Base-by-base conservation (phyloP, 1,284 basidiomycete species). In the Cryptococcus maquisensis region DNA sequence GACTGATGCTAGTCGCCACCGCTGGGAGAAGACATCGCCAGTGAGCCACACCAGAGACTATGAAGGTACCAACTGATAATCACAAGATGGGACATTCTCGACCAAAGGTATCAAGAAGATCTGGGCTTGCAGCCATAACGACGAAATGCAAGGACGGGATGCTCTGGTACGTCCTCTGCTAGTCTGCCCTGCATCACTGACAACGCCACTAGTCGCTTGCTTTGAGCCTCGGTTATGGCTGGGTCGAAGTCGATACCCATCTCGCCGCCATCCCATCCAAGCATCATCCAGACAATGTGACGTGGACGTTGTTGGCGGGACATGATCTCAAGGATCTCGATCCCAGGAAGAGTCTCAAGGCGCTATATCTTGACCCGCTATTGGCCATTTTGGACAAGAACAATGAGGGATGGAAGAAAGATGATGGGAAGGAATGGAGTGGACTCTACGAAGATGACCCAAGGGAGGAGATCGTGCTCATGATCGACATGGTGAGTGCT, bases 401-500 rank as follows among this genome's bases (percentile, higher is more conserved):
- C 21, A 67, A 67, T 43, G 23, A 13, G 10, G 24, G 24, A 7
- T 35, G 21, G 23, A n/a, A 4, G 12, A 26, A 26, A 6, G 24
- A 15, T 10, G 28, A 12, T 24, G 44, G 4, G 44, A 41, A 53
- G 20, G 43, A 37, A 9, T 57, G 57, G 57, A 49, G 51, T 20
- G 62, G 64, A 3, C 13, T 64, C 15, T 64, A 64, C 20, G 28
- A 54, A 15, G 53, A 64, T 37, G 64, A 62, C 42, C 60, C 62
- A n/a, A 43, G 48, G 28, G 62, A 61, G 15, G 55, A 61, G 15
- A 53, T 66, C 0, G 47, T 54, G 15, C 38, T 69, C 7, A 51
- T 62, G 26, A 64, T 69, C 26, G 67, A 69, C 49, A 60, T 67
- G 51, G 67, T 69, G 47, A 57, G 67, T 59, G 15, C 47, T 15